Evolutionary conservation across 176 grass and related monocot species (phyloP), one percentile per base, ranked within the genome.

Genomic region (Saccharum spontaneum): DNA sequence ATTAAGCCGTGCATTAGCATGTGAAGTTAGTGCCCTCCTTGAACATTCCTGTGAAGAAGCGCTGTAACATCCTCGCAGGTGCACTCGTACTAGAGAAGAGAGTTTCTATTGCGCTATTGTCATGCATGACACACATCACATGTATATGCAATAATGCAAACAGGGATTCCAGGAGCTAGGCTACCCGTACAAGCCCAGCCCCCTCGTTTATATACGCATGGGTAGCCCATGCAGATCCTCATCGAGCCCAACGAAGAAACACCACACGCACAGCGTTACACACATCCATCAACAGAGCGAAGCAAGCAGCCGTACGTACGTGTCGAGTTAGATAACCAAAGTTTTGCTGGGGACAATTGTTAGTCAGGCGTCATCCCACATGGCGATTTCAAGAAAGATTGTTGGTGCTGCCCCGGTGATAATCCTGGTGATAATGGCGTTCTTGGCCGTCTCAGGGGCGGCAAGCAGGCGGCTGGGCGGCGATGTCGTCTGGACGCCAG

Each of bases 381-480:
- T 55, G 73, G 45, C 22, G 73, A 73, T 67, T 34, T 9, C 48
- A 59, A 23, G 52, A 33, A 52, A 44, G 17, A 33, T 64, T 31
- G 2, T 18, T 39, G 50, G 62, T 24, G 49, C 24, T 2, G 16
- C 69, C 22, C 43, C 39, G 40, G 24, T 81, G 78, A 70, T 71
- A 6, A 15, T 89, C 17, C 39, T 85, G n/a, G 5, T 85, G 40
- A 31, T 81, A 43, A 10, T 75, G 40, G 63, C 23, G 49, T 85
- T 71, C 77, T 63, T 85, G 17, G 41, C 52, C 65, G 24, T 68
- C n/a, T 44, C 77, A 7, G 33, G 83, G 3, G 37, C 15, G 4
- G 87, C 82, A 24, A 78, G 57, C 57, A 60, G 88, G 62, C 78
- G 8, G 6, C 52, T 81, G 3, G 68, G 33, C 6, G 75, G 55